Conservation (phyloP, 345 rosid genomes). For the Murraya paniculata region DNA sequence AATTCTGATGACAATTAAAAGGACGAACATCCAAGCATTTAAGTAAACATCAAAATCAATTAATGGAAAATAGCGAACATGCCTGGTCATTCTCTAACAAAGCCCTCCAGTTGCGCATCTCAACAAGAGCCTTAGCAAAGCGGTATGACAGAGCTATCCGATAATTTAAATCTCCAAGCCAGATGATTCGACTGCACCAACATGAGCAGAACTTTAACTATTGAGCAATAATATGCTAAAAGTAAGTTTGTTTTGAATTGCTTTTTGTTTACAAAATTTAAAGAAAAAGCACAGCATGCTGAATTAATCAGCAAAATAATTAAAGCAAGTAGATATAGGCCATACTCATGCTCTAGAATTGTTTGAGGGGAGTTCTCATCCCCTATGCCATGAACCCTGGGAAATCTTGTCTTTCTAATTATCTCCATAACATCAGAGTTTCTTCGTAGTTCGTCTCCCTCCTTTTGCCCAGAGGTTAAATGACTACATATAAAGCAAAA, state of each 20-base stretch:
- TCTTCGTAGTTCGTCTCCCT: conserved; percentile 89
- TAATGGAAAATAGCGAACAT: conserved; percentile 20
- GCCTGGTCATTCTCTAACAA: conserved; percentile 96
- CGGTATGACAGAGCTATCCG: conserved; percentile 88
- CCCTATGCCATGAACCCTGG: conserved; percentile 57
- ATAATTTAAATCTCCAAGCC: conserved; percentile 99
- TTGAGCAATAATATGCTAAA: background rate
- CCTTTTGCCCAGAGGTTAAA: conserved; percentile 96
- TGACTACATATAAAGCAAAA: conserved; percentile 98
- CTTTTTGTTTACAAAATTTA: background rate
- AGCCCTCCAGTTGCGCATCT: conserved; percentile 93
- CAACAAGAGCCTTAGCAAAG: conserved; percentile 87
- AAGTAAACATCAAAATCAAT: background rate
- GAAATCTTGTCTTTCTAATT: conserved; percentile 92
- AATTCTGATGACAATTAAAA: background rate
- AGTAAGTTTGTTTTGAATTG: background rate
- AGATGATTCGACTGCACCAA: conserved; percentile 70
- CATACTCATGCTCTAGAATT: conserved; percentile 86
- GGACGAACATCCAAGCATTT: background rate
- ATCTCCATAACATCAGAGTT: conserved; percentile 98
- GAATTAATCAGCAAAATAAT: background rate
- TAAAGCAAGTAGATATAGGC: background rate
- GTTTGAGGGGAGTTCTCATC: conserved; percentile 82
- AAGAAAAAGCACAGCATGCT: background rate
- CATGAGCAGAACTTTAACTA: conserved; percentile 7